Evolutionary conservation across 352 stramenopile species (phyloP), one percentile per base, ranked within the genome.

Genomic region (Globisporangium canariense): DNA sequence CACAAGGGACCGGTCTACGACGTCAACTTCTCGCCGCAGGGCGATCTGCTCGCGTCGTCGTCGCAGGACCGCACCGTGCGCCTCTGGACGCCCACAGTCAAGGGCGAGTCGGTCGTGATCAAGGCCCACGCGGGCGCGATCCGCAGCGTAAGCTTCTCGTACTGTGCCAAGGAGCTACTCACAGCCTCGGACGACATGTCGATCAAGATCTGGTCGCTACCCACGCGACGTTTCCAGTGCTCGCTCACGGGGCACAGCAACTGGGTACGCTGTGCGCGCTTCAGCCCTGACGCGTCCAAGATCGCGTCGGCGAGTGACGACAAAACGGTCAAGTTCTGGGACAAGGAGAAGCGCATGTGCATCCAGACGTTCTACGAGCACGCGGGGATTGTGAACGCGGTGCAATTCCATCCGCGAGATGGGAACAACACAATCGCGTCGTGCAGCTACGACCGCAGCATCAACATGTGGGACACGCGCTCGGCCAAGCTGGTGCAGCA

Each of bases 161-260:
- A 74, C 38, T 91, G 91, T 28, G 78, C 73, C 34, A 70, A 77
- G 32, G 72, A 93, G 65, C 69, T 98, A 10, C 69, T 98, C 41
- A 98, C 92, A 7, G 87, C 81, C 28, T 96, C 89, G 22, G 91
- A 98, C 70, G 94, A 98, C 70, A 97, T 97, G 79, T 94, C 85
- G 18, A 78, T 97, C 62, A 98, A 98, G 68, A 64, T 98, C 22
- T 96, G 84, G 81, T 69, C 82, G 45, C 65, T 98, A 41, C 89
- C 92, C 4, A 83, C 75, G 9, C 65, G 87, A 9, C 86, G 90
- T 47, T 98, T 98, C 67, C 69, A 90, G 49, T 97, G 88, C 66
- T 94, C 86, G 47, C 72, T 97, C 18, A 89, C 79, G 2, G 93
- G 93, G 20, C 93, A 98, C 70, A 91, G 73, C 61, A 97, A 98